Base-by-base conservation (phyloP, 441 rosid genomes). In the Gossypium schwendimanii region DNA sequence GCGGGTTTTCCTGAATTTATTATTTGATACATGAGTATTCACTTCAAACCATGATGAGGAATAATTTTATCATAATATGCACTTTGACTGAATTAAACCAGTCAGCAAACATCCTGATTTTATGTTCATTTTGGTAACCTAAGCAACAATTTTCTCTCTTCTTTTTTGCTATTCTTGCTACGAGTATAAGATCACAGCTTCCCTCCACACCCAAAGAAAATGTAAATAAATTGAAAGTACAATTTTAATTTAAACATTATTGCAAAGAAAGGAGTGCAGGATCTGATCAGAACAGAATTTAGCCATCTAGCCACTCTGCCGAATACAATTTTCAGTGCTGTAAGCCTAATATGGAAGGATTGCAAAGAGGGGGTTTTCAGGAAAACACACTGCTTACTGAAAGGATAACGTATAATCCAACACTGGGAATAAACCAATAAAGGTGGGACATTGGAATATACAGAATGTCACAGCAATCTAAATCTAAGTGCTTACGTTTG, bases 1-100 rank as follows among this genome's bases (percentile, higher is more conserved):
- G 21, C 99, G 94, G 53, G 99, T 89, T 83, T 90, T 87, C 87
- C 99, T 94, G 84, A 33, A 77, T 79, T 68, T 20, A 39, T 66
- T 60, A 12, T 10, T 58, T 10, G 55, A 36, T 41, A 18, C 8
- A 23, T 36, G 15, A 65, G 69, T 6, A 23, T 21, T 65, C 54
- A 44, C 53, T 64, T 20, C 31, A 44, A 41, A 12, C 26, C 69
- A 31, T 31, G 0, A 41, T 41, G 36, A 33, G 14, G 15, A 20
- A 41, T 2, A 6, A 0, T 62, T 31, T 36, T 39, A 63, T 9
- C 44, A 63, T 63, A 63, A 61, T 15, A n/a, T 15, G 45, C 6
- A 31, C 7, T 61, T 31, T 33, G 12, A 14, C 45, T 15, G 23
- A 31, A 61, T 63, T 12, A 39, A 0, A 1, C 20, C 18, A 39